A percentile compares a stretch with the other conserved stretches of the same genome.
Evolutionary conservation across 805 yeast genomes (phyloP).

Genomic region (Aciculoconidium aculeatum): DNA sequence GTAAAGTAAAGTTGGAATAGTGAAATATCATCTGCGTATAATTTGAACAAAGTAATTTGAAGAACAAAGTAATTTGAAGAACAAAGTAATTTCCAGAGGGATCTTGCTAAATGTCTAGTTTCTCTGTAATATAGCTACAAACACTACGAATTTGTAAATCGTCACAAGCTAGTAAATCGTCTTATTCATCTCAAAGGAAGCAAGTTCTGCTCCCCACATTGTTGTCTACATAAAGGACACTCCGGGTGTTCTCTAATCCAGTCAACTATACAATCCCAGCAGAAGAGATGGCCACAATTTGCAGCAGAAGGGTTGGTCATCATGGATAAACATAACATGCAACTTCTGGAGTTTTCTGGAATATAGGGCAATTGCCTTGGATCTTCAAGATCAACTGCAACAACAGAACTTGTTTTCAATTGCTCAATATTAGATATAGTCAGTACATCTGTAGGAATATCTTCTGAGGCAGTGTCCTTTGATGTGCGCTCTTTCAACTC

Average conservation of each 20-base stretch:
- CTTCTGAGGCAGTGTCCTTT: too few species aligned
- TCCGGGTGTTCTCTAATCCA: conserved; percentile 87
- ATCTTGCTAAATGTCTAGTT: neutral
- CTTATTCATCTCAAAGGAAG: conserved; percentile 45
- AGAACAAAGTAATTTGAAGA: neutral
- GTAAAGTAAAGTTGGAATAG: neutral
- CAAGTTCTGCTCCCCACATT: conserved; percentile 54
- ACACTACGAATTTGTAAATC: neutral
- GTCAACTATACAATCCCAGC: conserved; percentile 86
- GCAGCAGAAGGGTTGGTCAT: conserved; percentile 84
- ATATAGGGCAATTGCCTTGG: conserved; percentile 56
- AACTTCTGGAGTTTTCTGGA: conserved; percentile 62
- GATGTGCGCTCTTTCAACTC: conserved; percentile 23
- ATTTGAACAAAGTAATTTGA: neutral
- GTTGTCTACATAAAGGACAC: conserved; percentile 87
- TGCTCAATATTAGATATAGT: conserved; percentile 4
- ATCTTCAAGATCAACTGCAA: conserved; percentile 51
- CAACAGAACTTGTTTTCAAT: conserved; percentile 37
- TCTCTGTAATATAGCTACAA: neutral
- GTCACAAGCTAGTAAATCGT: neutral
- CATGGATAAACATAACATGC: conserved; percentile 77
- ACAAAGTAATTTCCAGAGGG: neutral
- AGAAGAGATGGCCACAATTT: conserved; percentile 86
- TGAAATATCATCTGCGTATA: neutral
- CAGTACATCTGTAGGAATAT: conserved; percentile 12